Base-by-base conservation (phyloP, 2,329 filamentous ascomycete genomes). In the Ceratocystis lukuohia region DNA sequence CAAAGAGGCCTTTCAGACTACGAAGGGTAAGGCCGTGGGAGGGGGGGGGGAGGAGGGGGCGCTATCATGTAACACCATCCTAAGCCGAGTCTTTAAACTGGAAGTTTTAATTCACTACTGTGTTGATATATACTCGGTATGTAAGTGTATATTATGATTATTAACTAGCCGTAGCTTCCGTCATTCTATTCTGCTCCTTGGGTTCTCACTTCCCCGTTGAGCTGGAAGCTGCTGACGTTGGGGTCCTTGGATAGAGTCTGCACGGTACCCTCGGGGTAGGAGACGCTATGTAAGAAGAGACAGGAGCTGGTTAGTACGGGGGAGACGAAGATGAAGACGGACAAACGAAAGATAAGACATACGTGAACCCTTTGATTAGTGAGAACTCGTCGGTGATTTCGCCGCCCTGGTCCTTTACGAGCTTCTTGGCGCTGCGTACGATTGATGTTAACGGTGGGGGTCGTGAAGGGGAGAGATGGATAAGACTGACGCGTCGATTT, bases 291-390 rank as follows among this genome's bases (percentile, higher is more conserved):
- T 20, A 0, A 41, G 8, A 28, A 20, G 17, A 15, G 17, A 2
- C 22, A 12, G 28, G 20, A 22, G 28, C 8, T 46, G 33, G 46
- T 56, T 56, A 59, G 41, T 25, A 45, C 1, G 4, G 5, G 25
- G 17, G 48, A 2, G 22, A 20, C n/a, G 30, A 20, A 25, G 46
- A 48, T 2, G 45, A n/a, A 46, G 44, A 3, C 46, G 17, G 46
- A 22, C 46, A 22, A 22, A 22, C 46, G 46, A 15, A 10, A 5
- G 46, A 48, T 67, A 30, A 44, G 61, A 80, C 89, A 71, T 85
- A 96, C 93, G 89, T 87, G 80, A 96, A 96, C 67, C 88, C 92
- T 80, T 93, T 95, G 82, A 96, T 91, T 72, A 96, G 77, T 69
- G 78, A 87, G 80, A 90, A 96, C 75, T 94, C 89, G 71, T 94